Evolutionary conservation across 768 basidiomycete genomes (phyloP), one percentile per base, ranked within the genome.

Genomic region (Lyophyllum semitale): DNA sequence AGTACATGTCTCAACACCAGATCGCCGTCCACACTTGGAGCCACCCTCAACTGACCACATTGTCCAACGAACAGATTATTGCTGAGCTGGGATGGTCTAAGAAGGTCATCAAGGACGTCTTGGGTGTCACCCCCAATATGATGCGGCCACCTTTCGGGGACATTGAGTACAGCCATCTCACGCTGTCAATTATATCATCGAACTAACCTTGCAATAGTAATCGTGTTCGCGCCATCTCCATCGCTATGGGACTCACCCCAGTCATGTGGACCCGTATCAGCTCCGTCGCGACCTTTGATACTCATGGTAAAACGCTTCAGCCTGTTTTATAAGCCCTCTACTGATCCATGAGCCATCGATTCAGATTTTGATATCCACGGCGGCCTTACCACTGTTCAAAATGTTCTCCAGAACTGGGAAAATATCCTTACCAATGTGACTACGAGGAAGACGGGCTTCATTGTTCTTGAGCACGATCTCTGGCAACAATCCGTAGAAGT

Each of bases 31-130:
- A 82, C 61, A 82, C 81, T 2, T 82, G 91, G 89, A 85, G 85
- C 49, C 93, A 94, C 68, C 79, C 84, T 3, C 60, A 77, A 7
- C 73, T 93, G 59, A 94, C 91, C 35, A 89, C 88, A 1, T 71
- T 88, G 54, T 75, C 87, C 35, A 94, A 88, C 66, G 89, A 93
- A 49, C 70, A 89, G 62, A 84, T 93, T 63, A 89, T 95, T 54
- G 93, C 92, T 40, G 93, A 95, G 68, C 75, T 96, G 30, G 92
- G 90, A 3, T 96, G 92, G 92, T 81, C 88, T 5, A 89, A 82
- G 71, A 88, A 95, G 72, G 77, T 87, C 54, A 94, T 96, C 71
- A 85, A 85, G 66, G 91, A 95, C 65, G 81, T 89, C 42, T 74
- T 87, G 30, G 93, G 88, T 45, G 84, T 90, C 13, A 87, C 89